Percentiles rank a stretch among this genome's conserved stretches.
Conservation (phyloP, 73 alveolate genomes). For the Tetrahymena malaccensis region DNA sequence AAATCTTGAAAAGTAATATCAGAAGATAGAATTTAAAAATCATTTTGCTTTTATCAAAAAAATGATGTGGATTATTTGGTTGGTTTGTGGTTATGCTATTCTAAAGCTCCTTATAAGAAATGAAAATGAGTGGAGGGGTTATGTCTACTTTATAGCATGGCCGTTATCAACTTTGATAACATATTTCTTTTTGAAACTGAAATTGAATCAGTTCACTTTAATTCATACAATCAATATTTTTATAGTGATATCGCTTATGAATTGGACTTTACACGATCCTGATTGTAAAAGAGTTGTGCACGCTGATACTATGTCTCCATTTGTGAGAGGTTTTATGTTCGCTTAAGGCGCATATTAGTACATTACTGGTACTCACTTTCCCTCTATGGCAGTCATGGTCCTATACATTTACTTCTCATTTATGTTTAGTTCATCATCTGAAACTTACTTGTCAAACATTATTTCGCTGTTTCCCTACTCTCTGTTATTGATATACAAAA, state of each 20-base stretch:
- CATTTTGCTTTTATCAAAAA: background rate
- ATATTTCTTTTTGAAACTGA: background rate
- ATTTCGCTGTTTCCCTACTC: background rate
- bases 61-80: background rate
- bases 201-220: background rate
- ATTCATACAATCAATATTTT: background rate
- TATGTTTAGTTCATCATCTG: background rate
- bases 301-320: background rate
- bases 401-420: background rate
- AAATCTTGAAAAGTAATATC: background rate
- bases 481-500: background rate
- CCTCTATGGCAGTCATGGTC: background rate
- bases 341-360: background rate
- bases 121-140: background rate
- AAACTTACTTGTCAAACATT: background rate
- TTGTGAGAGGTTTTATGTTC: background rate
- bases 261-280: background rate
- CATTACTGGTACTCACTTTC: background rate
- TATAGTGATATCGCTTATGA: background rate
- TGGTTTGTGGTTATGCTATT: background rate
- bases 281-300: background rate
- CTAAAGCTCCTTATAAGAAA: background rate
- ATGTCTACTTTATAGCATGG: background rate
- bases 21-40: background rate
- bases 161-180: background rate